Base-by-base conservation (phyloP, 805 yeast species). In the Suhomyces prunicola region DNA sequence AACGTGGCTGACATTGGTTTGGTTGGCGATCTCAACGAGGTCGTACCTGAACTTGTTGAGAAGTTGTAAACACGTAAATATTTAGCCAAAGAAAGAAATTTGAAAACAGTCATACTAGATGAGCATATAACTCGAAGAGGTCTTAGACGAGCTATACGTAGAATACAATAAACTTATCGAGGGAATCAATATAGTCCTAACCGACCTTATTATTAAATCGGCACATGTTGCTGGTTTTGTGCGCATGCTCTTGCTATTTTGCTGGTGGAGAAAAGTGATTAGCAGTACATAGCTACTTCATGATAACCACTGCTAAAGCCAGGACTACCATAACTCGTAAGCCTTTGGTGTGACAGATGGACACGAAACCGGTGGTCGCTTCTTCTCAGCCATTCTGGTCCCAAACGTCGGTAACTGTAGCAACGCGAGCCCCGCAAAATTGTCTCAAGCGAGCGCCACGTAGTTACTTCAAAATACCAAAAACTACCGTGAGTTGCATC, bases 1-100 rank as follows among this genome's bases (percentile, higher is more conserved):
- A 90, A 88, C 61, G 83, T 87, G 50, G 94, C 98, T 15, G 98
- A 94, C 70, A 75, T 86, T 55, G 96, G 97, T 4, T 74, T 94
- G 51, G 94, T 90, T 47, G 97, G 94, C 22, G 99, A 94, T 63
- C 75, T 92, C 57, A 88, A 85, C 60, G 89, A 88, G 60, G 81
- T 86, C 42, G 83, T 93, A 45, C 98, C 99, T n/a, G 96, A 94
- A 74, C 77, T 93, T 60, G 88, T 96, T 46, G 78, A 81, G 57
- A 90, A 91, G 73, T 68, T 90, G 56, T 80, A 67, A 64, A 19
- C 29, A 22, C 10, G 24, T n/a, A 24, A 23, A 23, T 5, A 23
- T 15, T 13, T 27, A 6, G 31, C 9, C 17, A 40, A 8, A 48
- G 5, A 5, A 29, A 33, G n/a, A 23, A 33, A 23, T 13, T 23